phyloP scores from a whole-genome alignment of 257 asterid species.

The Solanum pimpinellifolium region DNA sequence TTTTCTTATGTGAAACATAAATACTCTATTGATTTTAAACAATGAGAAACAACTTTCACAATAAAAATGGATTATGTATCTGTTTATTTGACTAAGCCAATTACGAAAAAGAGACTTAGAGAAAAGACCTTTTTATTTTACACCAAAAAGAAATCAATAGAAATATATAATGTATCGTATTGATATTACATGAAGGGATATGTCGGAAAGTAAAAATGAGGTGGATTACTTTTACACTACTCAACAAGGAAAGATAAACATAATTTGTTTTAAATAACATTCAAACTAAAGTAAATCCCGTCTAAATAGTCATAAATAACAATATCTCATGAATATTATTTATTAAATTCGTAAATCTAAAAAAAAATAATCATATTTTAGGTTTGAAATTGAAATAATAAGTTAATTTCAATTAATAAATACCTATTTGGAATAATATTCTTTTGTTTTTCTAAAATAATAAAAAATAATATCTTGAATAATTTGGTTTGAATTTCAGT shows the following conservation, averaged over 20 bases:
- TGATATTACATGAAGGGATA: background rate
- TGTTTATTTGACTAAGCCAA: background rate
- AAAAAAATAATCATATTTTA: no score
- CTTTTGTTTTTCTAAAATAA: background rate
- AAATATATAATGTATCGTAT: background rate
- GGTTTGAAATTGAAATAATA: background rate
- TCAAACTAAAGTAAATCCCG: background rate
- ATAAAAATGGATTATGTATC: no score
- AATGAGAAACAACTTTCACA: background rate
- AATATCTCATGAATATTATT: no score
- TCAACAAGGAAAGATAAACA: background rate
- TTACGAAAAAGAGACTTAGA: no score
- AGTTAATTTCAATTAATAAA: background rate
- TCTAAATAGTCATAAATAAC: background rate
- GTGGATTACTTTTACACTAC: background rate
- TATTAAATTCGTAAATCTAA: no score
- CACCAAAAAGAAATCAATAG: background rate
- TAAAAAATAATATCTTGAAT: background rate
- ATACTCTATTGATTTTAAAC: no score
- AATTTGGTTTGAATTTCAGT: background rate
- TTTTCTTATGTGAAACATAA: background rate
- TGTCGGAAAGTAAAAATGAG: background rate
- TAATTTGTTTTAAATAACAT: background rate
- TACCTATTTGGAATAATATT: background rate
- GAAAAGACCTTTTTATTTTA: background rate